These are phyloP conservation scores for Arctium lappa DNA, from an alignment of 129 eudicot genomes.

Conservation along the genomic window DNA sequence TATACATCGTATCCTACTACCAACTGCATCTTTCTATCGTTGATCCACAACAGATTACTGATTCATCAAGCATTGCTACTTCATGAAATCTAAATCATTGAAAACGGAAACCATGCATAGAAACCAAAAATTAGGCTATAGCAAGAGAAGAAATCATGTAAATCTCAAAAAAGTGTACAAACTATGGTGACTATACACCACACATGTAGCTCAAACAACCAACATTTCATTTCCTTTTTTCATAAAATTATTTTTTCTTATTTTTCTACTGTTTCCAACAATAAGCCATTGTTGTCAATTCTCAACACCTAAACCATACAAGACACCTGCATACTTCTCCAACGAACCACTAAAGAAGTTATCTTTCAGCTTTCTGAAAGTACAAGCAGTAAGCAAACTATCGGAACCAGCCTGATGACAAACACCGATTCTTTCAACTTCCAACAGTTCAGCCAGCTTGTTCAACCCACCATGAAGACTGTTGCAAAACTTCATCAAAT, in stretches of 20 bases:
- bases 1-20: too few species aligned
- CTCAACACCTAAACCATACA: constrained; percentile 86
- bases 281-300: constrained; percentile 31
- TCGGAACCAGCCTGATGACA: constrained; percentile 94
- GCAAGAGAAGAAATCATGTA: background rate
- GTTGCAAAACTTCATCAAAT: constrained; percentile 87
- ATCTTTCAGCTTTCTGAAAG: constrained; percentile 82
- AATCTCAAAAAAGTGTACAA: constrained; percentile 18
- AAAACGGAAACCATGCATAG: background rate
- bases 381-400: constrained; percentile 77
- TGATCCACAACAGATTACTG: background rate
- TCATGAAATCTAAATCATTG: background rate
- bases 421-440: constrained; percentile 54
- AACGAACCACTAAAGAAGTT: constrained; percentile 75
- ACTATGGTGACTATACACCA: background rate
- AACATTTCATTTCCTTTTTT: constrained; percentile 19
- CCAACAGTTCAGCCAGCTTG: constrained; percentile 66
- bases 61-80: background rate
- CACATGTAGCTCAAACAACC: constrained; percentile 14
- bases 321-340: constrained; percentile 81
- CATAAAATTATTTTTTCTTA: constrained; percentile 7
- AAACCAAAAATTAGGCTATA: background rate
- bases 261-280: constrained; percentile 10
- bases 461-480: constrained; percentile 91
- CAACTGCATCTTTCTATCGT: background rate